Percentiles rank a stretch among this genome's conserved stretches.
Conservation (phyloP, 331 rosid genomes). For the Arachis monticola region DNA sequence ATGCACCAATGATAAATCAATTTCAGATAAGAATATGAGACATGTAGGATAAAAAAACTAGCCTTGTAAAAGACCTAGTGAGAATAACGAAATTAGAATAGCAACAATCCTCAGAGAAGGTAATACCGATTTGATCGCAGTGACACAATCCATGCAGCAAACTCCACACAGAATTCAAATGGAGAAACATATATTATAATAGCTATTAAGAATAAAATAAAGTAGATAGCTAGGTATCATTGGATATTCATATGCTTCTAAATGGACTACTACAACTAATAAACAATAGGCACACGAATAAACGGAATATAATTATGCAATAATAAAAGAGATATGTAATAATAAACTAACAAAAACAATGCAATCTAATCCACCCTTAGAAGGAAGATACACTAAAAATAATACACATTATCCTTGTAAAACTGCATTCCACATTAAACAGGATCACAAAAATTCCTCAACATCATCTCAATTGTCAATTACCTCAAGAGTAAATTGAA, state of each 20-base stretch:
- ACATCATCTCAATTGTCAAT: constrained; percentile 32
- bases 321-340: too few species aligned
- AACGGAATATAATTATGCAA: background rate
- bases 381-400: background rate
- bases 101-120: background rate
- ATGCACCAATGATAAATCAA: background rate
- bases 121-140: background rate
- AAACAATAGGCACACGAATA: background rate
- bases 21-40: too few species aligned
- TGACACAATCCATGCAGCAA: background rate
- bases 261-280: too few species aligned
- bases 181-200: background rate
- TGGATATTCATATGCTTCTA: background rate
- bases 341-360: background rate
- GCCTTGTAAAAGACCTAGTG: background rate
- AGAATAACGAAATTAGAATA: background rate
- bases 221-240: background rate
- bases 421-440: constrained; percentile 15
- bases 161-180: background rate
- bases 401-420: background rate
- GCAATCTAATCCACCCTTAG: background rate
- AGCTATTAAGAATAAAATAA: background rate
- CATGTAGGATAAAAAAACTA: too few species aligned
- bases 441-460: constrained; percentile 28
- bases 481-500: constrained; percentile 24